Evolutionary conservation across 495 filamentous ascomycete species (phyloP).

Genomic region (Neurospora cerealis): DNA sequence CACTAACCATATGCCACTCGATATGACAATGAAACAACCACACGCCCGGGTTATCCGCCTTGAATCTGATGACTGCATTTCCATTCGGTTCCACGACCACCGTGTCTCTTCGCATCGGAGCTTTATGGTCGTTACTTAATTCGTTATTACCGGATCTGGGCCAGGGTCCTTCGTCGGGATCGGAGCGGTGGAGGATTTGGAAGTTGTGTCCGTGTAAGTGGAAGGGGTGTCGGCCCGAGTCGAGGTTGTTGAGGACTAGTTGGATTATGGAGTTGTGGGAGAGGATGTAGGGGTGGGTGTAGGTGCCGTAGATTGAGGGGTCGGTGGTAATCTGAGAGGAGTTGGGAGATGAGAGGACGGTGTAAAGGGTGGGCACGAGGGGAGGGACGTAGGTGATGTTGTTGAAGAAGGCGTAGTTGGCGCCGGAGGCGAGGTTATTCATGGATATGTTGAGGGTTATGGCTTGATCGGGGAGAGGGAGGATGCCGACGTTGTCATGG

Average conservation of each 20-base stretch:
- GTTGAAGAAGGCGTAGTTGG: slow-evolving; percentile 78
- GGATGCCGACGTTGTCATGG: slow-evolving; percentile 47
- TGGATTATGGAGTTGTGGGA: slow-evolving; percentile 60
- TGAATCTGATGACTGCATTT: slow-evolving; percentile 57
- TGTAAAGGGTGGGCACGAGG: slow-evolving; percentile 75
- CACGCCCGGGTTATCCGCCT: slow-evolving; percentile 58
- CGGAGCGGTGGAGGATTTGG: slow-evolving; percentile 47
- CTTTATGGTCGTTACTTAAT: slow-evolving; percentile 27
- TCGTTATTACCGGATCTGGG: slow-evolving; percentile 30
- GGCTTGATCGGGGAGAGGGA: slow-evolving; percentile 47
- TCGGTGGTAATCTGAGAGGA: slow-evolving; percentile 34
- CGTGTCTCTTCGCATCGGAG: slow-evolving; percentile 48
- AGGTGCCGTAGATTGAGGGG: slow-evolving; percentile 59
- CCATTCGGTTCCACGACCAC: slow-evolving; percentile 44
- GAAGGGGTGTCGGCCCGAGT: slow-evolving; percentile 69
- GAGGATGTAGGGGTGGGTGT: slow-evolving; percentile 60
- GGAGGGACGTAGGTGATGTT: slow-evolving; percentile 63
- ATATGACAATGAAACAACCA: slow-evolving; percentile 71
- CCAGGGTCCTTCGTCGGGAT: slow-evolving; percentile 32
- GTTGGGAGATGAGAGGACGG: slow-evolving; percentile 54
- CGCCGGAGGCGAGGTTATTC: slow-evolving; percentile 63
- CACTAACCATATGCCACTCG: slow-evolving; percentile 58
- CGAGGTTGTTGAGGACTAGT: slow-evolving; percentile 71
- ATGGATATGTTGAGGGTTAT: slow-evolving; percentile 58
- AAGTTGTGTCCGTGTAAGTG: slow-evolving; percentile 83